Evolutionary conservation across 768 basidiomycete species (phyloP), one percentile per base, ranked within the genome.

Genomic region (Collybia sordida): DNA sequence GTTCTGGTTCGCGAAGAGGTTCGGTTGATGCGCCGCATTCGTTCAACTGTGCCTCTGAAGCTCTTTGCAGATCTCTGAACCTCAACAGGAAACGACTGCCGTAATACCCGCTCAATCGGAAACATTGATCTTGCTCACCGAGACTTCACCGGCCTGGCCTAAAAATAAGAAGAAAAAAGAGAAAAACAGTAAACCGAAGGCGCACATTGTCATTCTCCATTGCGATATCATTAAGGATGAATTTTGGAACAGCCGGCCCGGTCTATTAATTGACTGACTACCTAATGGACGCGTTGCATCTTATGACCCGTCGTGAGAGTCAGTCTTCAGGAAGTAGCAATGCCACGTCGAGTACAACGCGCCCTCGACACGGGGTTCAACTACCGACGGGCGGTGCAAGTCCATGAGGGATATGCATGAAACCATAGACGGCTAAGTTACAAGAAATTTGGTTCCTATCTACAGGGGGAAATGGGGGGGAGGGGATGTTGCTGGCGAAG

Each of bases 161-260:
- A 31, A 39, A 36, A 55, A 45, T 31, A 51, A 48, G 51, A 55
- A 22, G 42, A 61, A 59, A 47, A 49, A 12, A 51, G 71, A 66
- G 55, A 69, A 63, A 52, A 67, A 70, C 51, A 51, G 51, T 28
- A 73, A 71, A 48, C 50, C 65, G 9, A 65, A 60, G 51, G 81
- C 72, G 19, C 73, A 59, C 59, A 70, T 92, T 41, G 74, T 72
- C 4, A 70, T 93, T 1, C 55, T 85, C 21, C 91, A 96, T 56
- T 90, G 85, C 63, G 93, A 96, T 68, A 79, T 96, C 51, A 93
- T 96, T 51, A 76, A 78, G 47, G 82, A 90, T 46, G 79, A 75
- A 0, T 95, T 96, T 67, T 97, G 94, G 94, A 63, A 74, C 6
- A 69, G 73, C 23, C 68, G 86, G 46, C 79, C 82, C 8, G 66